Percentiles rank a stretch among this genome's conserved stretches.
Conservation (phyloP, 2,329 filamentous ascomycete genomes). For the Lachnellula willkommii region DNA sequence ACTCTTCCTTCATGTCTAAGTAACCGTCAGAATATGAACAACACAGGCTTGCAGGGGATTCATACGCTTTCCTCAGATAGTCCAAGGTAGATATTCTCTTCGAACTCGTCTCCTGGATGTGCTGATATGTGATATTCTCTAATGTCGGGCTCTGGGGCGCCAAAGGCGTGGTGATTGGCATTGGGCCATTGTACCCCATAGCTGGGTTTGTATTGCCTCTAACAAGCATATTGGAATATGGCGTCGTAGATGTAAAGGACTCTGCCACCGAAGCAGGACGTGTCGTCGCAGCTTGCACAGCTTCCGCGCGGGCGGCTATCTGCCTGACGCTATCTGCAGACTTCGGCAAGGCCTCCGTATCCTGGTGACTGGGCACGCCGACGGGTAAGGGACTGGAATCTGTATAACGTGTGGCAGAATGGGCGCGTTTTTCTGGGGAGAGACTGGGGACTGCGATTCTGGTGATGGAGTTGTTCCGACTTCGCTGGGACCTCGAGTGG, state of each 20-base stretch:
- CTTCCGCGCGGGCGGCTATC: conserved; percentile 14
- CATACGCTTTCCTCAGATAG: conserved; percentile 87
- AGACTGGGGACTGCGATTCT: conserved; percentile 1
- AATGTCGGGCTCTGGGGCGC: conserved; percentile 30
- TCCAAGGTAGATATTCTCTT: conserved; percentile 94
- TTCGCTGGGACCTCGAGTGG: conserved; percentile 30
- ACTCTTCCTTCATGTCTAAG: conserved; percentile 82
- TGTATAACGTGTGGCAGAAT: conserved; percentile 15
- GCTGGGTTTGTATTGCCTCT: conserved; percentile 25
- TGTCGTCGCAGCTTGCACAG: conserved; percentile 5
- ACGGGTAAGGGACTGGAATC: conserved; percentile 13
- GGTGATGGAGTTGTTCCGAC: conserved; percentile 38
- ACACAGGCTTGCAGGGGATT: conserved; percentile 18
- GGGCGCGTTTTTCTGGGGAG: conserved; percentile 20
- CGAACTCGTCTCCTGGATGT: conserved; percentile 77
- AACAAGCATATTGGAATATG: conserved; percentile 30
- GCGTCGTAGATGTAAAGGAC: conserved; percentile 23
- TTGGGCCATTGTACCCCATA: conserved; percentile 16
- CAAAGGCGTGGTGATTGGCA: conserved; percentile 10
- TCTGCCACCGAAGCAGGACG: conserved; percentile 16
- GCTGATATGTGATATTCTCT: conserved; percentile 41
- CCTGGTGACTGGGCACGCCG: conserved; percentile 1
- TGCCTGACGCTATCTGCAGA: conserved; percentile 22
- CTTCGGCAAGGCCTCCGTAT: conserved; percentile 8
- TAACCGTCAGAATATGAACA: not conserved